Evolutionary conservation across 225 moss, liverwort and hornwort genomes (phyloP).

Genomic region (Thuidium tamariscinum): DNA sequence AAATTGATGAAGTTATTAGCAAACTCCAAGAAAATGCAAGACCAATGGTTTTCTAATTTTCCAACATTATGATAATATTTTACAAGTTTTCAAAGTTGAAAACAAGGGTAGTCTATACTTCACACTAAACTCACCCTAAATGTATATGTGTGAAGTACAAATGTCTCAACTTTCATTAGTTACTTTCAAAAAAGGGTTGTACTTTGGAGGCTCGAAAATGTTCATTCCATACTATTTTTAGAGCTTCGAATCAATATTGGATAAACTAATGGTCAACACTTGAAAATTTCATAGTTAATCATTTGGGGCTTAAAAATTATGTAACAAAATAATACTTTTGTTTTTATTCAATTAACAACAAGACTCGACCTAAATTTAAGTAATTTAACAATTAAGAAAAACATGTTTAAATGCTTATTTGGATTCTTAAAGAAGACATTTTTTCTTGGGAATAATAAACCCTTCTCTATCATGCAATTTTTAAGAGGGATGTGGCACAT

Average conservation of each 20-base stretch:
- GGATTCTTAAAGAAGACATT: not conserved
- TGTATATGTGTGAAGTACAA: rapidly evolving
- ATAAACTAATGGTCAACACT: not conserved
- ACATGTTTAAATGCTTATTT: not conserved
- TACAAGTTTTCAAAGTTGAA: not conserved
- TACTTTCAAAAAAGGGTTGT: rapidly evolving
- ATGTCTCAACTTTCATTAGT: not conserved
- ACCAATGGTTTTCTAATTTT: not conserved
- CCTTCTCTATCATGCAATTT: not conserved
- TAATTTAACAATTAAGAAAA: not conserved
- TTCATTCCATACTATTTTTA: not conserved
- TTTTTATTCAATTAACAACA: not conserved
- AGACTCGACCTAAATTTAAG: rapidly evolving
- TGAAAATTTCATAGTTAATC: not conserved
- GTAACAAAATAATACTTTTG: not conserved
- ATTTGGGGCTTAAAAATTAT: not conserved
- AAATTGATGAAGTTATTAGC: too few relatives aligned
- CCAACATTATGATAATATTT: rapidly evolving
- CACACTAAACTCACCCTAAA: rapidly evolving
- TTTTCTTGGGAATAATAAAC: rapidly evolving
- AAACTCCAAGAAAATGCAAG: rapidly evolving
- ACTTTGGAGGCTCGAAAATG: rapidly evolving
- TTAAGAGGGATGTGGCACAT: not conserved
- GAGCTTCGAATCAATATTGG: too few relatives aligned
- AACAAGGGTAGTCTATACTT: rapidly evolving